Conservation (phyloP, 2,329 filamentous ascomycete genomes). For the Bipolaris gigantea region DNA sequence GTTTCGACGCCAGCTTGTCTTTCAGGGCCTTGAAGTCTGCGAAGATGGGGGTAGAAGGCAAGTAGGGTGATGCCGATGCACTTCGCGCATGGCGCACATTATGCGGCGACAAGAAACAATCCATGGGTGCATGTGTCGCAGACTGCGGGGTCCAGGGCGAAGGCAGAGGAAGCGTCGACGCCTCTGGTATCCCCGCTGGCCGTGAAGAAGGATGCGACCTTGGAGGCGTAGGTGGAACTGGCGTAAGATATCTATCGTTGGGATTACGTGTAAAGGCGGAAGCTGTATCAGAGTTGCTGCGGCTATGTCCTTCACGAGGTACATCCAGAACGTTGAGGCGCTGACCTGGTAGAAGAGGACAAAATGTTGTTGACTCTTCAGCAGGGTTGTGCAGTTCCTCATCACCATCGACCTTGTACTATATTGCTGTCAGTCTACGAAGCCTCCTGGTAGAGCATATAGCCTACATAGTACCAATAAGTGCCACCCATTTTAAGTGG, state of each 20-base stretch:
- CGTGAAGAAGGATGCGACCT: slow-evolving; percentile 27
- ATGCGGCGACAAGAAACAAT: slow-evolving; percentile 27
- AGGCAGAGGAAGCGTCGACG: slow-evolving; percentile 24
- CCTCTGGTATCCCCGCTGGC: slow-evolving; percentile 19
- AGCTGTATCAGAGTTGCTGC: slow-evolving; percentile 68
- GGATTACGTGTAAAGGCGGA: slow-evolving; percentile 77
- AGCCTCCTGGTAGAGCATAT: background rate
- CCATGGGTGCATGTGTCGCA: slow-evolving; percentile 32
- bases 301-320: slow-evolving; percentile 65
- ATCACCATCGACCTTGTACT: slow-evolving; percentile 86
- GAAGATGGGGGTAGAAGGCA: slow-evolving; percentile 33
- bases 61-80: slow-evolving; percentile 34
- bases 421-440: slow-evolving; percentile 46
- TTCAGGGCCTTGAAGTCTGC: slow-evolving; percentile 38
- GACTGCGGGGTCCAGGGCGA: slow-evolving; percentile 31
- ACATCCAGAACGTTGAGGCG: slow-evolving; percentile 82
- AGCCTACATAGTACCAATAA: slow-evolving; percentile 92
- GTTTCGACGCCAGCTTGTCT: slow-evolving; percentile 35
- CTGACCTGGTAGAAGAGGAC: slow-evolving; percentile 86
- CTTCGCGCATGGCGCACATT: slow-evolving; percentile 34
- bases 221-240: slow-evolving; percentile 55
- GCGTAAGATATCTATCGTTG: slow-evolving; percentile 72
- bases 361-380: slow-evolving; percentile 73
- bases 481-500: slow-evolving; percentile 89
- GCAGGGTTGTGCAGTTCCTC: slow-evolving; percentile 74